Percentiles rank a stretch among this genome's conserved stretches.
Conservation (phyloP, 495 filamentous ascomycete species). For the Penicillium mononematosum region DNA sequence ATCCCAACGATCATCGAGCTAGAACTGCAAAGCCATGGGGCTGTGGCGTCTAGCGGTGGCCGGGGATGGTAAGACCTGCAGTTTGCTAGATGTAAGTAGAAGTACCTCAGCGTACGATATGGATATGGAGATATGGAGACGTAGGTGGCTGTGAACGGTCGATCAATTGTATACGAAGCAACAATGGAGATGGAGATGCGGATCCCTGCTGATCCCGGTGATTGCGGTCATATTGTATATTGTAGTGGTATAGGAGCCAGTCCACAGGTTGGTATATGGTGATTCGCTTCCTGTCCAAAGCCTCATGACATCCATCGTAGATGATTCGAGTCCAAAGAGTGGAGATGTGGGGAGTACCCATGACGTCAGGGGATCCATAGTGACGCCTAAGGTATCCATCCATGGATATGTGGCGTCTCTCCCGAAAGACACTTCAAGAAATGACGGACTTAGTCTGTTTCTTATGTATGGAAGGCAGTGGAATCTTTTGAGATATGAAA, state of each 20-base stretch:
- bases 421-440: background rate
- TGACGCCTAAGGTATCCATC: background rate
- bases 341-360: no score
- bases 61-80: constrained; percentile 4
- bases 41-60: constrained; percentile 15
- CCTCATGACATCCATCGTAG: no score
- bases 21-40: constrained; percentile 10
- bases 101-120: background rate
- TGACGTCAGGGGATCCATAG: background rate
- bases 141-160: background rate
- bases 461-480: background rate
- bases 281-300: no score
- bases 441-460: background rate
- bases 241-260: background rate
- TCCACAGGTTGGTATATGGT: no score
- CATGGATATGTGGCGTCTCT: background rate
- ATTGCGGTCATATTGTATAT: background rate
- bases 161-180: background rate
- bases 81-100: background rate
- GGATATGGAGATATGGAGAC: background rate
- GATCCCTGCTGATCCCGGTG: background rate
- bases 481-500: background rate
- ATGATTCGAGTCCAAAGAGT: no score
- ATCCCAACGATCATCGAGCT: background rate
- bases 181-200: background rate